Evolutionary conservation across 2,329 filamentous ascomycete species (phyloP).

Genomic region (Pseudovirgaria hyperparasitica): DNA sequence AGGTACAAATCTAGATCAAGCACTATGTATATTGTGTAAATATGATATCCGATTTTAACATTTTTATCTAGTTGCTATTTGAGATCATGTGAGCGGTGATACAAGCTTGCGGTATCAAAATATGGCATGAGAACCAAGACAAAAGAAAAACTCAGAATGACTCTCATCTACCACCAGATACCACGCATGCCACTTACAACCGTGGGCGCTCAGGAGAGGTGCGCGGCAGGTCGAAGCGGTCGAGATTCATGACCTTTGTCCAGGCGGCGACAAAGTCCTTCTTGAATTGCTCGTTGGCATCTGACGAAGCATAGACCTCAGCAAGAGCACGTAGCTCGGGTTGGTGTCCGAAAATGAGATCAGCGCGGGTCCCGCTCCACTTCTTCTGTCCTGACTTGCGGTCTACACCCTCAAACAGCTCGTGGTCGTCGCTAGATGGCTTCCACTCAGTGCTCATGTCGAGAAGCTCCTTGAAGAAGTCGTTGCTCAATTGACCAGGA

Average conservation of each 20-base stretch:
- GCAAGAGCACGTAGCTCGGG: slow-evolving; percentile 58
- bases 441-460: slow-evolving; percentile 56
- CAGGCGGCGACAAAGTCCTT: slow-evolving; percentile 60
- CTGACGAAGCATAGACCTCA: slow-evolving; percentile 54
- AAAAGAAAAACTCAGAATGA: too few species aligned
- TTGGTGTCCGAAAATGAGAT: slow-evolving; percentile 62
- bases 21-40: too few species aligned
- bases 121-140: too few species aligned
- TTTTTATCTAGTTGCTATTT: too few species aligned
- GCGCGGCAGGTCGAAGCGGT: slow-evolving; percentile 47
- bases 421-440: slow-evolving; percentile 33
- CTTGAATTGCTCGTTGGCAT: slow-evolving; percentile 50
- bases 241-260: slow-evolving; percentile 63
- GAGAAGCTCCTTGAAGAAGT: slow-evolving; percentile 72
- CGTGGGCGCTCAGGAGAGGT: too few species aligned
- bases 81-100: too few species aligned
- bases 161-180: too few species aligned
- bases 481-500: slow-evolving; percentile 59
- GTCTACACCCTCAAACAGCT: slow-evolving; percentile 51
- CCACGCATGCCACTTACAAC: too few species aligned
- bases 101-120: too few species aligned
- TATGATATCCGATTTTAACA: too few species aligned
- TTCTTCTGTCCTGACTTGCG: slow-evolving; percentile 53
- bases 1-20: too few species aligned
- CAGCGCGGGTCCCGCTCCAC: slow-evolving; percentile 56